Base-by-base conservation (phyloP, 108 stramenopile species). In the Schizochytrium sp. region DNA sequence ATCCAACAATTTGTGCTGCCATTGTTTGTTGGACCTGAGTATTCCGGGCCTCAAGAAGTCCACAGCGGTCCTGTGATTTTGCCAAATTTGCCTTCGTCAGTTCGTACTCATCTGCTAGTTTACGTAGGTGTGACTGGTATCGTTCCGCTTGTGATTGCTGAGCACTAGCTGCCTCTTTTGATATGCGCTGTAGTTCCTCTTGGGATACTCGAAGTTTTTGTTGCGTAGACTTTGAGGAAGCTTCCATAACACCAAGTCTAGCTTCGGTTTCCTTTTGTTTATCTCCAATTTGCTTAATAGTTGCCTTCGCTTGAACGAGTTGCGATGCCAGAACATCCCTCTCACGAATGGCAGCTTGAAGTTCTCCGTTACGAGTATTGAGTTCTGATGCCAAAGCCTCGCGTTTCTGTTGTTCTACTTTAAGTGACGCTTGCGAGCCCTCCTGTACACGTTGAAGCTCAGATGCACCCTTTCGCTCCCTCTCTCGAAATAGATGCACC, bases 401-500 rank as follows among this genome's bases (percentile, higher is more conserved):
- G 12, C 64, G 12, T 38, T 69, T 69, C 5, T 44, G 64, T 15
- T 12, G 42, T 7, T 7, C 64, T 7, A 38, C 28, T 7, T 13
- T 38, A 15, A 15, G 12, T 0, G 64, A 7, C 1, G 7, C 64
- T 44, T 7, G 42, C 2, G 64, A 38, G 28, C 64, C 28, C 28
- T 69, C 42, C 64, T 69, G 64, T 44, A 44, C 64, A 44, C 64
- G 64, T 44, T 69, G 64, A 8, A 69, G 64, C 64, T 38, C 64
- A 15, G 64, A 69, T 38, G 64, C 64, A 15, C 42, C 64, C 64
- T 15, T 7, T 12, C 64, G 7, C 28, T 69, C 64, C 19, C 64
- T 38, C 64, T 69, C 64, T 8, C 64, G 64, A 15, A 69, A 69
- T 13, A 5, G 8, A 12, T 69, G 64, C 5, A 15, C 64, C 28